Conservation (phyloP, 257 asterid species). For the Ajuga chamaepitys region DNA sequence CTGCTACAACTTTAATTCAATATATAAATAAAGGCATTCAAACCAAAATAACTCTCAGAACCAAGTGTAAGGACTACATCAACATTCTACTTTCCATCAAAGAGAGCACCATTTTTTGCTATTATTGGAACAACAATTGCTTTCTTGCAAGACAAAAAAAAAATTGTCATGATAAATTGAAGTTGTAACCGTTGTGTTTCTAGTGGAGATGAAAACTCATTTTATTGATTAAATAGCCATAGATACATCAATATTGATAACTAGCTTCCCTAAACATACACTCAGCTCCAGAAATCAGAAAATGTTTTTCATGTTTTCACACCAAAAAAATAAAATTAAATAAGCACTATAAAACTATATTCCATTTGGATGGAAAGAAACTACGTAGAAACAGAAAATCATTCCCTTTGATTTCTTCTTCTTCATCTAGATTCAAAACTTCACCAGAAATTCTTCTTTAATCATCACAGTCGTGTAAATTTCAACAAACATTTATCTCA, state of each 20-base stretch:
- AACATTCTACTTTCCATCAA: not conserved
- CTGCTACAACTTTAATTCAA: no score
- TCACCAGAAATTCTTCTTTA: not conserved
- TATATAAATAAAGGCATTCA: slow-evolving; percentile 1
- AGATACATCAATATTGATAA: not conserved
- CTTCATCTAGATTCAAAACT: not conserved
- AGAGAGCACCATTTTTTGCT: not conserved
- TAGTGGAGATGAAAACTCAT: not conserved
- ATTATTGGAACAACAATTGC: no score
- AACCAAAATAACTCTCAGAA: slow-evolving; percentile 1
- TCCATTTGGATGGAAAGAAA: not conserved
- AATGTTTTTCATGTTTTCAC: not conserved
- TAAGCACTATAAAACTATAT: not conserved
- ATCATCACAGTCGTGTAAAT: not conserved
- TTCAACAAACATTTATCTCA: slow-evolving; percentile 6
- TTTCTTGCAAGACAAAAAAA: not conserved
- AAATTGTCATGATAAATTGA: not conserved
- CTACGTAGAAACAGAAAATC: not conserved
- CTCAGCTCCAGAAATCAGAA: no score
- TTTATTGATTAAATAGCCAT: not conserved
- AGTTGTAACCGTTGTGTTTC: not conserved
- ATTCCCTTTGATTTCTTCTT: not conserved
- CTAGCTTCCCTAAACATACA: no score
- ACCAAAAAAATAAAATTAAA: not conserved
- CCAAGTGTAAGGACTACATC: not conserved